Percentiles rank a stretch among this genome's conserved stretches.
Conservation (phyloP, 2,329 filamentous ascomycete species). For the Verticillium klebahnii region DNA sequence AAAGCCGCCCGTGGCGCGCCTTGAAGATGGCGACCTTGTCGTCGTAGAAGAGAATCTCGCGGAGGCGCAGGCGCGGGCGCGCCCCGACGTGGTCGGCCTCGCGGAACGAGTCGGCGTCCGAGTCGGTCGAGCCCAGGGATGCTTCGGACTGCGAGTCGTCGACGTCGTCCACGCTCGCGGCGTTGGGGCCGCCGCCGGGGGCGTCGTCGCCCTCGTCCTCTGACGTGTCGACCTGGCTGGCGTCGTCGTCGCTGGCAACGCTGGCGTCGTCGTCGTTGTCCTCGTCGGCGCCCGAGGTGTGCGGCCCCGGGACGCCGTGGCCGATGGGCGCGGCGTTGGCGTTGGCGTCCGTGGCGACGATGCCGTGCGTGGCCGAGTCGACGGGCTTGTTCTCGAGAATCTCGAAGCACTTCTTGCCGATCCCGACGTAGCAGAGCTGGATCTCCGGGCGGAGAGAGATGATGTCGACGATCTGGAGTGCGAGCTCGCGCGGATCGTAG, state of each 20-base stretch:
- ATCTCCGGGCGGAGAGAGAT: conserved; percentile 72
- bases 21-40: conserved; percentile 80
- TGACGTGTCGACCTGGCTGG: conserved; percentile 28
- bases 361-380: conserved; percentile 28
- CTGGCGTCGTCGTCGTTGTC: conserved; percentile 27
- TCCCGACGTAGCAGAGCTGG: conserved; percentile 71
- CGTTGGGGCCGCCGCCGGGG: conserved; percentile 28
- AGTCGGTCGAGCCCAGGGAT: conserved; percentile 23
- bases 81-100: conserved; percentile 34
- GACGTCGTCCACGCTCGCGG: conserved; percentile 18
- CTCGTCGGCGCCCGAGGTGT: conserved; percentile 5
- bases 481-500: conserved; percentile 63
- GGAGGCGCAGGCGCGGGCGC: conserved; percentile 53
- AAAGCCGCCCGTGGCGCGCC: conserved; percentile 58
- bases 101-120: conserved; percentile 44
- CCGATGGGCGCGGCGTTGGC: conserved; percentile 5
- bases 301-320: conserved; percentile 6
- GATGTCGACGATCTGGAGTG: conserved; percentile 72
- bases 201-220: conserved; percentile 22
- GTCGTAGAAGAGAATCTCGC: conserved; percentile 81
- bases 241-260: conserved; percentile 38
- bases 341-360: conserved; percentile 7
- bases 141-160: conserved; percentile 21
- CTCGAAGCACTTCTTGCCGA: conserved; percentile 76
- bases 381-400: conserved; percentile 61